Conservation (phyloP, 345 rosid species). For the Excoecaria cochinchinensis region DNA sequence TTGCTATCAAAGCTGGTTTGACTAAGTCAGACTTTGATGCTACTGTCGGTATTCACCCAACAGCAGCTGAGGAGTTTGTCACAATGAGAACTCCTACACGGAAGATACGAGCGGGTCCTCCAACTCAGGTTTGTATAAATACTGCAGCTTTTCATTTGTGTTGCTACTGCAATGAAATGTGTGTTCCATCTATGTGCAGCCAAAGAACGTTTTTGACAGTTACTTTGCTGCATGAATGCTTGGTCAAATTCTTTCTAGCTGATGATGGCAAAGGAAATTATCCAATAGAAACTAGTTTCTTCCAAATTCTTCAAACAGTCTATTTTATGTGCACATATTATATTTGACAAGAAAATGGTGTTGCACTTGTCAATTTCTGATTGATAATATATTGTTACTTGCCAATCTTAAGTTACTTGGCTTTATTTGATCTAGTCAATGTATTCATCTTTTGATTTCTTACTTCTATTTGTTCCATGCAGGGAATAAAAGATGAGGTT, state of each 20-base stretch:
- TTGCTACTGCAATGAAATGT: neutral
- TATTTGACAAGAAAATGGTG: neutral
- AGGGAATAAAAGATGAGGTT: constrained; percentile 56
- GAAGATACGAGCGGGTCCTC: constrained; percentile 55
- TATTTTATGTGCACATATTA: neutral
- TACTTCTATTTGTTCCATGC: constrained; percentile 26
- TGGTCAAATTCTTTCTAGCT: neutral
- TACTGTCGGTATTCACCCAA: constrained; percentile 91
- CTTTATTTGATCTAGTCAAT: neutral
- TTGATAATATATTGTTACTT: neutral
- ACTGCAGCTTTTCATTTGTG: constrained; percentile 4
- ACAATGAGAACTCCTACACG: constrained; percentile 85
- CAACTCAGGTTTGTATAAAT: constrained; percentile 61
- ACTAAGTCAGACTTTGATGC: constrained; percentile 86
- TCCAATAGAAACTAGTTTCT: neutral
- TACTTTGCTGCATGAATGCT: neutral
- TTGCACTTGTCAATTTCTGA: neutral
- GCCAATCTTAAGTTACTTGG: neutral
- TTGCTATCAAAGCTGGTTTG: constrained; percentile 91
- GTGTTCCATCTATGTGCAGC: no score
- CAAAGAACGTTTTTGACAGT: neutral
- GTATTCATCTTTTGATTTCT: neutral
- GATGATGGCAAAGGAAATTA: neutral
- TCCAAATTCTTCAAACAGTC: neutral
- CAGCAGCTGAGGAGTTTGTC: constrained; percentile 88